Conservation (phyloP, 2,329 filamentous ascomycete species). For the Penicillium vulpinum region DNA sequence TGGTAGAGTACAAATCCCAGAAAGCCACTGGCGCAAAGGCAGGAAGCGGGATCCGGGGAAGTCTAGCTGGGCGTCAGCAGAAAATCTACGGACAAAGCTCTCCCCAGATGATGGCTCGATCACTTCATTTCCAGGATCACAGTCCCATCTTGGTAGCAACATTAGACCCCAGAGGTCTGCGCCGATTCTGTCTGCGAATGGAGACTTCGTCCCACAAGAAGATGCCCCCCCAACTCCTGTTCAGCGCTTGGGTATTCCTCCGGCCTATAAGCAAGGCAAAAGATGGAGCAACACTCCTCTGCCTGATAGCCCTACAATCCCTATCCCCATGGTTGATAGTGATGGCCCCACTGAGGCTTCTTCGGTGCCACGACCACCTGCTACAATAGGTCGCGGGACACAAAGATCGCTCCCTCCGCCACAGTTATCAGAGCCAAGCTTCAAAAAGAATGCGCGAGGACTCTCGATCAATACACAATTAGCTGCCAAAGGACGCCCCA, state of each 20-base stretch:
- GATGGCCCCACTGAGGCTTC: slow-evolving; percentile 5
- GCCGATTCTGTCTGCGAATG: slow-evolving; percentile 30
- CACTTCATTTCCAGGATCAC: slow-evolving; percentile 3
- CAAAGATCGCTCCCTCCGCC: slow-evolving; percentile 15
- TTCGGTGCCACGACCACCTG: slow-evolving; percentile 12
- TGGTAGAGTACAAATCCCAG: slow-evolving; percentile 19
- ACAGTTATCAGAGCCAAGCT: slow-evolving; percentile 19
- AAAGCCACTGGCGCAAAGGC: slow-evolving; percentile 9
- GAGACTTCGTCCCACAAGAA: slow-evolving; percentile 10
- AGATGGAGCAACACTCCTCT: slow-evolving; percentile 35
- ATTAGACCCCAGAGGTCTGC: slow-evolving; percentile 35
- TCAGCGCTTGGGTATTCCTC: slow-evolving; percentile 32
- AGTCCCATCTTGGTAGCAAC: slow-evolving; percentile 1
- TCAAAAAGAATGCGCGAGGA: slow-evolving; percentile 41
- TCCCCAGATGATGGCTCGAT: slow-evolving; percentile 6
- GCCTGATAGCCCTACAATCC: slow-evolving; percentile 38
- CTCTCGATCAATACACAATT: slow-evolving; percentile 44
- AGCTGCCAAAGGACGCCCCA: slow-evolving; percentile 34
- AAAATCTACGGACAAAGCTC: slow-evolving; percentile 23
- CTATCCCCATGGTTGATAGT: slow-evolving; percentile 18
- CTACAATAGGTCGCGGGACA: slow-evolving; percentile 7
- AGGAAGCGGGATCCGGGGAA: slow-evolving; percentile 15
- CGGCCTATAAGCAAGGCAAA: slow-evolving; percentile 34
- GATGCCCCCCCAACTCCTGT: slow-evolving; percentile 13
- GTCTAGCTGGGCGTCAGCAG: slow-evolving; percentile 24